These are phyloP conservation scores for Candida sp. DNA, from an alignment of 1,139 yeast genomes.

Conservation along the genomic window DNA sequence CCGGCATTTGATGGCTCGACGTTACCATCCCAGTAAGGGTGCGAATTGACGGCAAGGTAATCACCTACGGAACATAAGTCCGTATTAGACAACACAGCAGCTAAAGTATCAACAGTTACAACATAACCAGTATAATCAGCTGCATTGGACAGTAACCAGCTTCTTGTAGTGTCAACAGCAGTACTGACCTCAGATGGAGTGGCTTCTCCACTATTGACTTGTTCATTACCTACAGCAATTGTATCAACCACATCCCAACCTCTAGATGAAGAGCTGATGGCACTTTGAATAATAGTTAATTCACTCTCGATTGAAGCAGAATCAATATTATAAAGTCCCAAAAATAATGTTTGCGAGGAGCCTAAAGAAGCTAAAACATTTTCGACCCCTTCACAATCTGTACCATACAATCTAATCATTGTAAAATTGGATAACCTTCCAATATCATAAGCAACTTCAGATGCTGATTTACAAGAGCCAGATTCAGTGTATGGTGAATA, in stretches of 20 bases:
- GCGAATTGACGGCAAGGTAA: constrained; percentile 79
- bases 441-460: constrained; percentile 59
- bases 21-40: constrained; percentile 75
- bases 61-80: constrained; percentile 68
- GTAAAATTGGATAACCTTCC: constrained; percentile 48
- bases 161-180: constrained; percentile 55
- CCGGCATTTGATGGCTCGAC: constrained; percentile 68
- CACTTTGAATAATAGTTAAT: constrained; percentile 49
- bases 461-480: constrained; percentile 67
- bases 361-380: constrained; percentile 58
- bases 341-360: constrained; percentile 61
- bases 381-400: constrained; percentile 75
- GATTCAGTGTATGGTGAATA: constrained; percentile 75
- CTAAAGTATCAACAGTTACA: constrained; percentile 78
- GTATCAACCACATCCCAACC: constrained; percentile 75
- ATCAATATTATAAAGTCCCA: constrained; percentile 68
- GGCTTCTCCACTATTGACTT: constrained; percentile 68
- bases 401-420: constrained; percentile 74
- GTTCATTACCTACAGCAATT: constrained; percentile 78
- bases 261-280: constrained; percentile 50
- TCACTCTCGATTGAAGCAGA: constrained; percentile 43
- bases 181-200: constrained; percentile 51
- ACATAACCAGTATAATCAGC: constrained; percentile 69
- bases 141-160: constrained; percentile 50
- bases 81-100: constrained; percentile 70